phyloP scores from a whole-genome alignment of 2,329 filamentous ascomycete genomes.

The Epichloe sibirici region DNA sequence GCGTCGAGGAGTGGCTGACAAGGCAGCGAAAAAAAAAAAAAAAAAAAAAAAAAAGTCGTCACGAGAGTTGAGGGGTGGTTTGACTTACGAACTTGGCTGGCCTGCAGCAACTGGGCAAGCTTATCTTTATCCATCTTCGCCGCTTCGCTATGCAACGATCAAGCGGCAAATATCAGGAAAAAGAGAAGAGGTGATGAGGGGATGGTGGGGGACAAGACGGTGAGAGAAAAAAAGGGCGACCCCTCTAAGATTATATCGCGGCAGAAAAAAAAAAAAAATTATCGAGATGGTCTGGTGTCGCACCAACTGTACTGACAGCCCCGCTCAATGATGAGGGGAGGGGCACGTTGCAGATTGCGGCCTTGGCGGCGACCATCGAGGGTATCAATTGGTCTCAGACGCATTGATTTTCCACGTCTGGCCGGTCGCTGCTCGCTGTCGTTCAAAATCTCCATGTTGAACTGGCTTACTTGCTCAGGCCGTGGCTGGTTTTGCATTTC shows the following conservation, averaged over 20 bases:
- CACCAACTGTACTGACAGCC: constrained; percentile 2
- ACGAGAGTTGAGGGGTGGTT: neutral
- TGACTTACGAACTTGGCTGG: constrained; percentile 71
- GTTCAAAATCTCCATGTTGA: no score
- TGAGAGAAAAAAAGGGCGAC: constrained; percentile 7
- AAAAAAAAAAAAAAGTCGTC: neutral
- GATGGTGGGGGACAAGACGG: constrained; percentile 1
- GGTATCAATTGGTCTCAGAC: neutral
- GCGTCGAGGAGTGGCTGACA: neutral
- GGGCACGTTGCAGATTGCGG: neutral
- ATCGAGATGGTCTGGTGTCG: constrained; percentile 1
- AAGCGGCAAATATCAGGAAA: constrained; percentile 7
- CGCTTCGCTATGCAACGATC: constrained; percentile 6
- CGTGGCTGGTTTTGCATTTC: no score
- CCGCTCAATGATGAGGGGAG: constrained; percentile 4
- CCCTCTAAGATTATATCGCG: constrained; percentile 6
- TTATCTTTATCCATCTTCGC: constrained; percentile 43
- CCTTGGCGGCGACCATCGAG: neutral
- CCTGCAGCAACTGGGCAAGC: constrained; percentile 77
- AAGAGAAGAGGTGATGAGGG: constrained; percentile 1
- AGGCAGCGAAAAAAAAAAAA: constrained; percentile 2
- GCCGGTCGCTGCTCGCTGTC: no score
- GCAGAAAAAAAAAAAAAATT: constrained; percentile 10
- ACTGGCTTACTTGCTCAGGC: no score
- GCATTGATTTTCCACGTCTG: no score